phyloP scores from a whole-genome alignment of 257 asterid genomes.

The Nicotiana benthamiana region DNA sequence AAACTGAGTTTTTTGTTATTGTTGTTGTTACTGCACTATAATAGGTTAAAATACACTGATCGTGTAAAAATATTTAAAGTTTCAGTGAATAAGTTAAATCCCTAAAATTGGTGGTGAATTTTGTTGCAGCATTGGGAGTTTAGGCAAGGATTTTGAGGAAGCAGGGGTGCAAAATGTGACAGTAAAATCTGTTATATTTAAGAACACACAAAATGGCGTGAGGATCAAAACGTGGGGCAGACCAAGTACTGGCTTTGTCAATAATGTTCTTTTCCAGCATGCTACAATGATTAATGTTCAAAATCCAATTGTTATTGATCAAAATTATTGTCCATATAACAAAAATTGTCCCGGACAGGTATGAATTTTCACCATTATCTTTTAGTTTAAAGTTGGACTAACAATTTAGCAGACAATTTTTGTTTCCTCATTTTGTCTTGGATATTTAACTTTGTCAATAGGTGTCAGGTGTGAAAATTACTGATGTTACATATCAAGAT shows the following conservation, averaged over 20 bases:
- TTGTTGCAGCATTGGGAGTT: conserved; percentile 4
- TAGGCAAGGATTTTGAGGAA: background rate
- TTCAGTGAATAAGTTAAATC: background rate
- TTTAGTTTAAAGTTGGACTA: no score
- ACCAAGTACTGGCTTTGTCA: conserved; percentile 6
- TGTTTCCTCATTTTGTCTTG: no score
- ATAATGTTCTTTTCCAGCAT: background rate
- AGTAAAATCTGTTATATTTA: background rate
- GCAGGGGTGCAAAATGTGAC: conserved; percentile 9
- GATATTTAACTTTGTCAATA: no score
- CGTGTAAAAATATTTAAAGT: background rate
- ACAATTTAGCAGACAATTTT: no score
- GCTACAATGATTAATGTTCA: background rate
- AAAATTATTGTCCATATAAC: background rate
- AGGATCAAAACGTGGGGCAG: conserved; percentile 8
- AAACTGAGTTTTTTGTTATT: no score
- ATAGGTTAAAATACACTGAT: no score
- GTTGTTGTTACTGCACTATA: no score
- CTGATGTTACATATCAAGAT: conserved; percentile 1
- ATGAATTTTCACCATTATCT: no score
- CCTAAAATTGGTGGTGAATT: background rate
- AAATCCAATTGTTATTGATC: conserved; percentile 2
- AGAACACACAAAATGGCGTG: conserved; percentile 1
- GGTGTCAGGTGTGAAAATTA: background rate
- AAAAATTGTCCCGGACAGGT: conserved; percentile 1